These are phyloP conservation scores for Boechera divaricarpa DNA, from an alignment of 345 rosid genomes.

Conservation along the genomic window DNA sequence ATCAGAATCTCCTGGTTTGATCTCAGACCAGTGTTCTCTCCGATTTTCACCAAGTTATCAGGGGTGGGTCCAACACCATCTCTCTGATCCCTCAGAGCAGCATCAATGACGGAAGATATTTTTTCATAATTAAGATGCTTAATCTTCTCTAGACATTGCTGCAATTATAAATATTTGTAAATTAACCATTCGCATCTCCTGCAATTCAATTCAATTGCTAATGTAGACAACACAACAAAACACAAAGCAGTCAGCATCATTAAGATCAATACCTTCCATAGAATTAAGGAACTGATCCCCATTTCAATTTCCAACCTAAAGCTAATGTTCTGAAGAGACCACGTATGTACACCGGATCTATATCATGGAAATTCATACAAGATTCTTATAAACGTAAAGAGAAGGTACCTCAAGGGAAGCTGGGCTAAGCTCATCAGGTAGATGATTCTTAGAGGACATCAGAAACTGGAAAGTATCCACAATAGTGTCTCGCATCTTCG, in stretches of 20 bases:
- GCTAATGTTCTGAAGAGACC: not conserved
- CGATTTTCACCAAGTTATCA: conserved; percentile 71
- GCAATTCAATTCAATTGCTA: conserved; percentile 22
- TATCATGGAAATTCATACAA: not conserved
- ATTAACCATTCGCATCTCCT: conserved; percentile 17
- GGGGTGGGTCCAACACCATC: conserved; percentile 66
- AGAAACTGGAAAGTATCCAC: conserved; percentile 65
- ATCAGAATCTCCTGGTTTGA: conserved; percentile 91
- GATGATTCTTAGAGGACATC: conserved; percentile 53
- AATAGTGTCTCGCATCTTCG: conserved; percentile 64
- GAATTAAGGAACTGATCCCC: not conserved
- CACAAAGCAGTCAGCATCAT: conserved; percentile 12
- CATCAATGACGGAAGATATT: conserved; percentile 63
- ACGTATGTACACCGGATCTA: not conserved
- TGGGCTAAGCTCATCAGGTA: conserved; percentile 71
- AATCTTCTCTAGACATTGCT: conserved; percentile 71
- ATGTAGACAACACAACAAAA: conserved; percentile 12
- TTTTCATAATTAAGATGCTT: conserved; percentile 64
- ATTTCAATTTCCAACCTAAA: not conserved
- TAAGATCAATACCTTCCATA: not conserved
- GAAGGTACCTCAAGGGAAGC: conserved; percentile 77
- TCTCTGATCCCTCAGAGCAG: conserved; percentile 63
- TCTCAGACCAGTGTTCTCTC: conserved; percentile 72
- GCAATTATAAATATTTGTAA: conserved; percentile 54
- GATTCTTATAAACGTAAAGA: conserved; percentile 3